Percentiles rank a stretch among this genome's conserved stretches.
Conservation (phyloP, 1,139 yeast species). For the Yamadazyma epiphylla region DNA sequence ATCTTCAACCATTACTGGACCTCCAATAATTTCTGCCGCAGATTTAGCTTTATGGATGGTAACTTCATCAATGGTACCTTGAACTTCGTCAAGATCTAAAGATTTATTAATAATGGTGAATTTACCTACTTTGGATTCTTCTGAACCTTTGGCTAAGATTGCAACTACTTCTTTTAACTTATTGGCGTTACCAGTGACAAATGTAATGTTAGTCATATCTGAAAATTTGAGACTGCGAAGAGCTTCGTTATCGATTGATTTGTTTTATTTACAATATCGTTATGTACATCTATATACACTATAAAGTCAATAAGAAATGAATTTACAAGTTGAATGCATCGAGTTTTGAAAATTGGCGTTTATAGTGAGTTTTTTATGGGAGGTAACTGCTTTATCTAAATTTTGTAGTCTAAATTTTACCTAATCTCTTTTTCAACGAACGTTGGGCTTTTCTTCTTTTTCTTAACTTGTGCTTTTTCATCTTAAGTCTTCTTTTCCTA, state of each 20-base stretch:
- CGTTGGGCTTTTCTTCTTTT: constrained; percentile 68
- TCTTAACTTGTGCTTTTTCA: constrained; percentile 71
- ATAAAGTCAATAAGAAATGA: too few species aligned
- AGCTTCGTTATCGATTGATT: too few species aligned
- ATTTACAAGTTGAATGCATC: neutral
- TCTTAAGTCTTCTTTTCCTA: constrained; percentile 66
- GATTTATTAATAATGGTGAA: constrained; percentile 54
- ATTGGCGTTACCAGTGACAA: constrained; percentile 86
- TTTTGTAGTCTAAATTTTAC: constrained; percentile 25
- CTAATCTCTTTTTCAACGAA: constrained; percentile 55
- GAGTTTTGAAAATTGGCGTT: neutral
- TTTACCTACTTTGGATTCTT: constrained; percentile 43
- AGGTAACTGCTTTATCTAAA: constrained; percentile 1
- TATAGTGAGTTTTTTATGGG: neutral
- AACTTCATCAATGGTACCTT: constrained; percentile 82
- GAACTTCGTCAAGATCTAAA: constrained; percentile 84
- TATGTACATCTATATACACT: too few species aligned
- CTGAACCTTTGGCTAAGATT: constrained; percentile 45
- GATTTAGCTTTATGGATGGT: constrained; percentile 74
- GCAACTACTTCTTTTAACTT: constrained; percentile 81
- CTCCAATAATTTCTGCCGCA: constrained; percentile 60
- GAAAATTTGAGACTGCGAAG: neutral
- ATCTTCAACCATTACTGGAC: constrained; percentile 92
- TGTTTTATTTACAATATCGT: too few species aligned
- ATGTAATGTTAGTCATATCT: constrained; percentile 40